Evolutionary conservation across 345 rosid genomes (phyloP).

Genomic region (Iberis pinnata): DNA sequence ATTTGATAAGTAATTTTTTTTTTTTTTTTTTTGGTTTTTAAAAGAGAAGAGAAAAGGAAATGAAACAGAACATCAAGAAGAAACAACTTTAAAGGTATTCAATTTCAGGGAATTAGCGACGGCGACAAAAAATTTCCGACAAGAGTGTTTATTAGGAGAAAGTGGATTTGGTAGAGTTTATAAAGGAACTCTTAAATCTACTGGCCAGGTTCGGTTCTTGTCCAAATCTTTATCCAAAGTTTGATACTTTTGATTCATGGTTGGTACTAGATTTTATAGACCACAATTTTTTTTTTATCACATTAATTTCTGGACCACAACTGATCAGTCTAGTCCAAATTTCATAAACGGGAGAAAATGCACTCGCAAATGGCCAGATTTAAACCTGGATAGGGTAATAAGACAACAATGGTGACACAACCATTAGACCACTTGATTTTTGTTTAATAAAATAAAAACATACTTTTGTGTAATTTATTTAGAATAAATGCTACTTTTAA

Average conservation of each 20-base stretch:
- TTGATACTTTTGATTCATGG: background rate
- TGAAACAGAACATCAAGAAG: slow-evolving; percentile 10
- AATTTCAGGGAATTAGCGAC: slow-evolving; percentile 63
- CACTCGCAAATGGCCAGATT: too few species aligned
- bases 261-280: too few species aligned
- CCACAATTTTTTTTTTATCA: too few species aligned
- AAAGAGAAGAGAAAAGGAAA: slow-evolving; percentile 14
- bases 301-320: too few species aligned
- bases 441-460: too few species aligned
- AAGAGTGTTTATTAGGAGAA: slow-evolving; percentile 66
- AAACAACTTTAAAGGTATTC: slow-evolving; percentile 19
- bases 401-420: too few species aligned
- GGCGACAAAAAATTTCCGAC: slow-evolving; percentile 70
- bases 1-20: background rate
- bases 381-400: too few species aligned
- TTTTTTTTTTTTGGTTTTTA: slow-evolving; percentile 3
- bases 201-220: slow-evolving; percentile 43
- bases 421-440: too few species aligned
- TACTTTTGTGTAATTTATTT: too few species aligned
- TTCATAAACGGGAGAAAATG: too few species aligned
- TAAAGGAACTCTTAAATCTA: slow-evolving; percentile 54
- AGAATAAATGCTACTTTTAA: too few species aligned
- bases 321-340: too few species aligned
- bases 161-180: slow-evolving; percentile 78
- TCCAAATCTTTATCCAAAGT: background rate